Conservation (phyloP, 164 flowering plant genomes). For the Buxus sempervirens region DNA sequence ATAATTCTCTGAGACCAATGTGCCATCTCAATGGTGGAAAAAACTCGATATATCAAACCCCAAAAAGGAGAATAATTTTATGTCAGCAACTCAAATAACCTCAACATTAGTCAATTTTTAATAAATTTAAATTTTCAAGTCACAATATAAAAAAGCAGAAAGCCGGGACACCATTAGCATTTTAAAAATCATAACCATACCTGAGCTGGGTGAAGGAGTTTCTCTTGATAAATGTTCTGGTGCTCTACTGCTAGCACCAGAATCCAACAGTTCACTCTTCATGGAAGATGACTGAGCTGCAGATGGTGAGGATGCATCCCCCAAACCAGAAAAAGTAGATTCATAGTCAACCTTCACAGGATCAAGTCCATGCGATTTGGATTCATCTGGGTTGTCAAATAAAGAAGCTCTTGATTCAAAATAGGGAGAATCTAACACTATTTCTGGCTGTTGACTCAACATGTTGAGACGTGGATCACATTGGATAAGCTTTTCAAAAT, state of each 20-base stretch:
- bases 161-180: too few species aligned
- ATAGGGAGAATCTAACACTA: slow-evolving; percentile 55
- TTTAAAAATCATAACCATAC: slow-evolving; percentile 19
- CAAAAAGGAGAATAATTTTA: neutral
- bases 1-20: neutral
- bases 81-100: too few species aligned
- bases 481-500: slow-evolving; percentile 85
- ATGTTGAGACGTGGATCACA: slow-evolving; percentile 73
- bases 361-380: slow-evolving; percentile 35
- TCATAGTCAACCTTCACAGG: slow-evolving; percentile 28
- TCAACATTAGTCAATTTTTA: too few species aligned
- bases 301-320: slow-evolving; percentile 43
- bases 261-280: slow-evolving; percentile 38
- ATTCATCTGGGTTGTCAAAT: slow-evolving; percentile 46
- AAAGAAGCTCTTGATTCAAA: slow-evolving; percentile 57
- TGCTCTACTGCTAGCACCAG: slow-evolving; percentile 21
- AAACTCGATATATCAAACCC: too few species aligned
- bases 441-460: slow-evolving; percentile 53
- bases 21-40: too few species aligned
- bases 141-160: too few species aligned
- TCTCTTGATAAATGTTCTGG: slow-evolving; percentile 38
- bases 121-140: too few species aligned
- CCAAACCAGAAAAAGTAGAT: slow-evolving; percentile 37
- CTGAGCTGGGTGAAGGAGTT: slow-evolving; percentile 69
- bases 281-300: slow-evolving; percentile 43